Evolutionary conservation across 768 basidiomycete species (phyloP).

Genomic region (Mrakia hoshinonis): DNA sequence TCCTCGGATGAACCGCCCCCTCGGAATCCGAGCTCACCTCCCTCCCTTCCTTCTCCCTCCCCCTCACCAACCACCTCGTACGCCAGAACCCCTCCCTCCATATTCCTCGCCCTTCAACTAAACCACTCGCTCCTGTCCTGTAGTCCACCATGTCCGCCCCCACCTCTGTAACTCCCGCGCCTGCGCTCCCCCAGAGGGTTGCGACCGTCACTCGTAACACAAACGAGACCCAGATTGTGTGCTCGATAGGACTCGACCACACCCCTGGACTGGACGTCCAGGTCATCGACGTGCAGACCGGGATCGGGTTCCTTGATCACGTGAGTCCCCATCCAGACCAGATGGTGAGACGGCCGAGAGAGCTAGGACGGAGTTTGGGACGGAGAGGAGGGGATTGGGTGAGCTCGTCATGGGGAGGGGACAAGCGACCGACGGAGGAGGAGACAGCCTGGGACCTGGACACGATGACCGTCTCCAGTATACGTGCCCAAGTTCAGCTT

Average conservation of each 20-base stretch:
- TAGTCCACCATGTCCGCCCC: slow-evolving; percentile 10
- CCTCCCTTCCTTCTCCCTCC: no score
- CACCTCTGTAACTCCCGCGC: background rate
- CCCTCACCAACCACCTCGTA: background rate
- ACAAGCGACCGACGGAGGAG: no score
- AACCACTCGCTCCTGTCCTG: background rate
- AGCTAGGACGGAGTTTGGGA: background rate
- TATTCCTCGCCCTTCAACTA: background rate
- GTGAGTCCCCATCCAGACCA: slow-evolving; percentile 45
- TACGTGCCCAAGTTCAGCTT: no score
- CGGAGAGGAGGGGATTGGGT: background rate
- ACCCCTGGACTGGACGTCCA: slow-evolving; percentile 57
- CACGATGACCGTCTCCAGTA: no score
- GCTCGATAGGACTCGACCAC: slow-evolving; percentile 72
- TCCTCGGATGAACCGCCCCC: no score
- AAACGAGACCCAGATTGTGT: slow-evolving; percentile 82
- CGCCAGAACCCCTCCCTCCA: no score
- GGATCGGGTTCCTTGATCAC: slow-evolving; percentile 98
- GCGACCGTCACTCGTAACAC: slow-evolving; percentile 67
- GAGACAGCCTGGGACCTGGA: no score
- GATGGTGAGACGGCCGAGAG: background rate
- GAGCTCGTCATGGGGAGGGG: no score
- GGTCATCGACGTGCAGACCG: slow-evolving; percentile 75
- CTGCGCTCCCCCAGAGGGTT: slow-evolving; percentile 26
- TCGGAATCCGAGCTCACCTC: no score